A percentile compares a stretch with the other conserved stretches of the same genome.
Evolutionary conservation across 2,329 filamentous ascomycete genomes (phyloP).

Genomic region (Capronia epimyces): DNA sequence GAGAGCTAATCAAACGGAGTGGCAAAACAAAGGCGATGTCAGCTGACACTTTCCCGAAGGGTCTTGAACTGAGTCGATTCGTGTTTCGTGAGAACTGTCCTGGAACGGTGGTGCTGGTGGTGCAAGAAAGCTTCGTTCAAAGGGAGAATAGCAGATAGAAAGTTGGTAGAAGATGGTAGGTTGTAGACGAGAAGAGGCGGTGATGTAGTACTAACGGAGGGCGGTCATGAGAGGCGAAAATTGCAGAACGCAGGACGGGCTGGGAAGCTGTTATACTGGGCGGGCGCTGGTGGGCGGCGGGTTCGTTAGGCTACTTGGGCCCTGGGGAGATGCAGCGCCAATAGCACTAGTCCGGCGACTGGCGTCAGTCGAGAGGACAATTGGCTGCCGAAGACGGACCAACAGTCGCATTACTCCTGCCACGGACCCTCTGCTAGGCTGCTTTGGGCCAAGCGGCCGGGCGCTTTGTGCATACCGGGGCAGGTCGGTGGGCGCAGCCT

Average conservation of each 20-base stretch:
- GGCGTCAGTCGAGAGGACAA: background rate
- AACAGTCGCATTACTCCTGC: background rate
- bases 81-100: background rate
- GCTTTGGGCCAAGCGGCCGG: background rate
- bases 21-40: conserved; percentile 23
- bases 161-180: background rate
- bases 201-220: background rate
- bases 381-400: background rate
- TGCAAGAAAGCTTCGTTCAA: background rate
- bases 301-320: background rate
- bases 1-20: conserved; percentile 23
- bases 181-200: background rate
- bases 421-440: background rate
- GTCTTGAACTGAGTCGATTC: background rate
- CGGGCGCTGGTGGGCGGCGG: background rate
- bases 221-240: background rate
- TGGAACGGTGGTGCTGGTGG: background rate
- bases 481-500: background rate
- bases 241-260: background rate
- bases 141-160: background rate
- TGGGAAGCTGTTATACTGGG: background rate
- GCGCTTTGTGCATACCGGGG: background rate
- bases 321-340: background rate
- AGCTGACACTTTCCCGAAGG: conserved; percentile 11
- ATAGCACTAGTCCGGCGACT: background rate